These are phyloP conservation scores for Penicillium sp. DNA, from an alignment of 2,329 filamentous ascomycete genomes.

Conservation along the genomic window DNA sequence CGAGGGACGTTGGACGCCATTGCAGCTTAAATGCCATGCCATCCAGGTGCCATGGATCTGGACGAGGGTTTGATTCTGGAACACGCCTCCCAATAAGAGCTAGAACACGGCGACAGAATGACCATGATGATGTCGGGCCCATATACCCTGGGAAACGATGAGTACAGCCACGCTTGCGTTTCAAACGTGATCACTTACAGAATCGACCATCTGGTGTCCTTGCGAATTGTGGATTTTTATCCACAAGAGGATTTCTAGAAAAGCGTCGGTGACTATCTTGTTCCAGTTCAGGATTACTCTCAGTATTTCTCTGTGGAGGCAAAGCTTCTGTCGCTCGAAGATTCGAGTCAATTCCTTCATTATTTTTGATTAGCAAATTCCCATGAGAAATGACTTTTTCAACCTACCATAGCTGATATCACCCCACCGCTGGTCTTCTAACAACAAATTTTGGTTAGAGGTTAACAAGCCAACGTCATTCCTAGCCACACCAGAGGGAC, in stretches of 20 bases:
- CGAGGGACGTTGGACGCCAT: constrained; percentile 27
- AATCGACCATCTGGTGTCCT: constrained; percentile 30
- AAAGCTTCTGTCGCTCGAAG: constrained; percentile 2
- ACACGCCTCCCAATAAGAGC: constrained; percentile 33
- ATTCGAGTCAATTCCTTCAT: neutral
- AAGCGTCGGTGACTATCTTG: constrained; percentile 17
- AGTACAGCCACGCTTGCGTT: neutral
- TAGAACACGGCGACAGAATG: constrained; percentile 37
- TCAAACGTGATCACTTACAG: constrained; percentile 20
- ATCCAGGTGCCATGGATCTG: constrained; percentile 36
- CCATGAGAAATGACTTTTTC: neutral
- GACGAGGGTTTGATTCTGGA: constrained; percentile 31
- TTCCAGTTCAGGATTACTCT: constrained; percentile 5
- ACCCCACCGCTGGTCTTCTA: constrained; percentile 5
- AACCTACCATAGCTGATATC: constrained; percentile 2
- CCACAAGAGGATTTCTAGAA: constrained; percentile 31
- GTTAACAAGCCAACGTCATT: constrained; percentile 3
- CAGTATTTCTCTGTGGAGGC: neutral
- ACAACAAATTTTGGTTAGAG: neutral
- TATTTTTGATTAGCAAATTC: neutral
- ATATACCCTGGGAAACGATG: constrained; percentile 31
- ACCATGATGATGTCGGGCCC: constrained; percentile 40
- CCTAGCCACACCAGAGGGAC: neutral
- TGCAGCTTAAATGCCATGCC: constrained; percentile 31
- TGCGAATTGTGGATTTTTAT: constrained; percentile 34